Evolutionary conservation across 768 basidiomycete species (phyloP), one percentile per base, ranked within the genome.

Genomic region (Panellus pusillus): DNA sequence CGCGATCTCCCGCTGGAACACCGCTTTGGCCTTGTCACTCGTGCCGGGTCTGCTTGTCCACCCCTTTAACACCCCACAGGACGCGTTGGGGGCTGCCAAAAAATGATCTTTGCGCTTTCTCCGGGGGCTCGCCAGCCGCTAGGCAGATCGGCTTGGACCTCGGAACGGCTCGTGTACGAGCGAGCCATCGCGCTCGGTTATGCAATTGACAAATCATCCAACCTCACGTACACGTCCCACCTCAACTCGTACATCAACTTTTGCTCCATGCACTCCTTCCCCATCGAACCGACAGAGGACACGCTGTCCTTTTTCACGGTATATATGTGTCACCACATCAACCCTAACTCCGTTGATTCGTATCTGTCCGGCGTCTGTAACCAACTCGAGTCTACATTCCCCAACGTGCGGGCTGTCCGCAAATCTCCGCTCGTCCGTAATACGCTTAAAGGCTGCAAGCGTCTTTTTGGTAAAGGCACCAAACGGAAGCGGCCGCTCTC

Each of bases 291-390:
- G 0, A 71, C 71, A 1, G 42, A 44, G 1, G 68, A 76, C 38
- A 72, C 72, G 0, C 50, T 79, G 0, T 63, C 64, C 5, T 68
- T 70, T 28, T 78, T 61, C n/a, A n/a, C n/a, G n/a, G n/a, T n/a
- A n/a, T n/a, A n/a, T n/a, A n/a, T n/a, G n/a, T n/a, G n/a, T n/a
- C 57, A 60, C 65, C 66, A 69, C 52, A 71, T 77, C 41, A 55
- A 70, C 39, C 74, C 76, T 0, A 7, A 39, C 1, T 72, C 74
- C 0, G 68, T 74, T 15, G n/a, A n/a, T n/a, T n/a, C n/a, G n/a
- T 76, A 77, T 56, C 63, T 78, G 0, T 70, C 74, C 6, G 73
- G 75, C 1, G 73, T 75, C 27, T 65, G 63, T 42, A 65, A 65
- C 13, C 59, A 68, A 35, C 68, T 76, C 6, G 70, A 75, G 54